phyloP scores from a whole-genome alignment of 202 grass and related monocot genomes.

The Miscanthus sacchariflorus region DNA sequence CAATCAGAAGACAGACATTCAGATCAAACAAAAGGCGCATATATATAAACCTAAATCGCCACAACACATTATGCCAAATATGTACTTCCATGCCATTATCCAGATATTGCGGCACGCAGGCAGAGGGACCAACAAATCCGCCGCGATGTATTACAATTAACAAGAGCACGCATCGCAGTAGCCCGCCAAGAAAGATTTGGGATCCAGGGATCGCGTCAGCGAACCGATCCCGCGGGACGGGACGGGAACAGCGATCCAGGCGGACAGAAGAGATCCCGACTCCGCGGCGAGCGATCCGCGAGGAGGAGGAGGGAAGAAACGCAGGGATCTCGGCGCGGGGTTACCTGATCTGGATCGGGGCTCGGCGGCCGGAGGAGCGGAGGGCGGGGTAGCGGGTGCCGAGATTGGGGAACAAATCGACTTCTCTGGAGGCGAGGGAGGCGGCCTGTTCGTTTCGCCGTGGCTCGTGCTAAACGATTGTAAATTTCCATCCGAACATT shows the following conservation, averaged over 20 bases:
- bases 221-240: background rate
- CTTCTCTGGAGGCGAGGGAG: background rate
- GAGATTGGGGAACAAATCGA: constrained; percentile 4
- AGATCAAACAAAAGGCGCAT: background rate
- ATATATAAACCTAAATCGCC: background rate
- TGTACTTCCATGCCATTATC: background rate
- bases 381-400: background rate
- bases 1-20: background rate
- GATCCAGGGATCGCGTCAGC: background rate
- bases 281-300: background rate
- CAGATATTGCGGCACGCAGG: no score
- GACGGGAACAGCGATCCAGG: background rate
- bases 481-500: no score
- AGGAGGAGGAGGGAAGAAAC: no score
- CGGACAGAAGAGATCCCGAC: background rate
- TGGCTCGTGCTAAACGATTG: no score
- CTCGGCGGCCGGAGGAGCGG: background rate
- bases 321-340: background rate
- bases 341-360: constrained; percentile 30
- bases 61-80: background rate
- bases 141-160: background rate
- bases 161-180: background rate
- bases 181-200: background rate
- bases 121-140: background rate
- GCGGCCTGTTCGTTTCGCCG: no score